Evolutionary conservation across 2,329 filamentous ascomycete genomes (phyloP), one percentile per base, ranked within the genome.

Genomic region (Penicillium glabrum): DNA sequence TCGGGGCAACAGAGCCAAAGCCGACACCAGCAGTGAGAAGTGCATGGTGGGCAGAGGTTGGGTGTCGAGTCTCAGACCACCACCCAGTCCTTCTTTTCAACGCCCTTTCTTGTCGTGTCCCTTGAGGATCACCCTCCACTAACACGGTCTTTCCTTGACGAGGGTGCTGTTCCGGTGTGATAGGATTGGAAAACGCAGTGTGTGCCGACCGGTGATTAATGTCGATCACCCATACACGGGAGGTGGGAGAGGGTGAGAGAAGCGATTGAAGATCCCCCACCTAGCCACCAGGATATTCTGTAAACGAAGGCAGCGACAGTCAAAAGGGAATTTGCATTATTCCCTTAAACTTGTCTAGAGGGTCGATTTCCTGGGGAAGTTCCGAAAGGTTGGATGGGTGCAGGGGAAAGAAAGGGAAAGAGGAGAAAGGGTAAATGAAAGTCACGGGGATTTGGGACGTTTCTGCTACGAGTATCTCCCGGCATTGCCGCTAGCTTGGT

Each of bases 1-100:
- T 57, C 50, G 59, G 26, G 69, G 63, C 46, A 74, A 54, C 31
- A 73, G 57, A 31, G 66, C 64, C 44, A 71, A 46, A 31, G 63
- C 52, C 10, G 65, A 56, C 27, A 69, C 23, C 37, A 62, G 46
- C 23, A 68, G 44, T 19, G 60, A 41, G 44, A 62, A 29, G 46
- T 58, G 59, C 69, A 73, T 71, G 35, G 31, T 60, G 54, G 51
- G 23, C 35, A 29, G 26, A 44, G 21, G 27, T 27, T 24, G 54
- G 37, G 10, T 33, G 23, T 51, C 39, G 29, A 41, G 39, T 41
- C 39, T 29, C 13, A 39, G 24, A 51, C 21, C 35, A 51, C 23
- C 8, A 29, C 46, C 31, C 47, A 29, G 46, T 51, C 16, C 26
- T 31, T 44, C 39, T 46, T 43, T 53, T 46, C 31, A 33, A 33